Evolutionary conservation across 2,329 filamentous ascomycete genomes (phyloP), one percentile per base, ranked within the genome.

Genomic region (Pseudocercospora eumusae): DNA sequence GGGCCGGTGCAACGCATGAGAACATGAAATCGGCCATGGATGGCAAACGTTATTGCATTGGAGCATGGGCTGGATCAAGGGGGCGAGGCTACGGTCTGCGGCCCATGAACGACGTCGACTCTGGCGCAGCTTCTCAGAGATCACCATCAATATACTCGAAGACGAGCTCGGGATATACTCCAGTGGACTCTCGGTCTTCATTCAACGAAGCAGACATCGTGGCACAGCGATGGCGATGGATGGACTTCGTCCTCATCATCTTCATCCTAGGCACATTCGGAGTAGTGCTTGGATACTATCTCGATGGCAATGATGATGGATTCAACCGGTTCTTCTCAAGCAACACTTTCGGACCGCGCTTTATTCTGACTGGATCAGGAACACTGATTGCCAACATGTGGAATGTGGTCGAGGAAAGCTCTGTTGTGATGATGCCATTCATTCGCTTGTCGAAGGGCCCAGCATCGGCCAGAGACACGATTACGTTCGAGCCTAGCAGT

Each of bases 281-380:
- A 33, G 62, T 68, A 3, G 59, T 68, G 9, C 42, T 68, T 1
- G 66, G 60, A 6, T 68, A 64, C 58, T 64, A 64, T 55, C 45
- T 68, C 27, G 63, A 64, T 15, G 56, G 53, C 27, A 61, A 58
- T 9, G 28, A 49, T 6, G 63, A 66, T 33, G 59, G 60, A 42
- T 68, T 68, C 64, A 68, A 66, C 61, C 44, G 50, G n/a, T 68
- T 62, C 62, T 68, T 66, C 62, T 58, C 49, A 54, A 66, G 64
- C 60, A 63, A 66, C 33, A 65, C 64, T 13, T 66, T 68, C 40
- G 66, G 66, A 13, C 66, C 66, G 5, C 60, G 66, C 21, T 68
- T 67, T 61, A 65, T 68, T 40, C 57, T 68, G 33, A 66, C 66
- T 7, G 60, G 60, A 27, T 56, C 66, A 5, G 65, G 56, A 0